These are phyloP conservation scores for Sphaerulina populicola DNA, from an alignment of 2,329 filamentous ascomycete species.

Conservation along the genomic window DNA sequence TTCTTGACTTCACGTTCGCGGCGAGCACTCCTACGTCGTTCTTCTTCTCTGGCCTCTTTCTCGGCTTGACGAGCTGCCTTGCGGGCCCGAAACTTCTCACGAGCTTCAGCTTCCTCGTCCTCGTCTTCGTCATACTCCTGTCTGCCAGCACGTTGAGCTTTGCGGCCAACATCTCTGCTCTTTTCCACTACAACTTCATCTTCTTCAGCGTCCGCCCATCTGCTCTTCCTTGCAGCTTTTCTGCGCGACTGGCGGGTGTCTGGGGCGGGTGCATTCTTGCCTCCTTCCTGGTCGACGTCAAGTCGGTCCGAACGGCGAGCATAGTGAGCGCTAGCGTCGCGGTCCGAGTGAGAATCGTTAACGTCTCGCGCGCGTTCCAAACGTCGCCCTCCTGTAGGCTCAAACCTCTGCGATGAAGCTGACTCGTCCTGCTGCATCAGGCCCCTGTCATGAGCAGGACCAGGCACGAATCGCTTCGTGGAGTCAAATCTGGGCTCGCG, in stretches of 20 bases:
- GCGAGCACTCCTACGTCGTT: conserved; percentile 20
- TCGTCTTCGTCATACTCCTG: conserved; percentile 25
- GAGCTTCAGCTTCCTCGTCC: conserved; percentile 23
- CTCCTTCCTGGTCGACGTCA: conserved; percentile 3
- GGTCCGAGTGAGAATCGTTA: neutral
- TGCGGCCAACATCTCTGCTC: conserved; percentile 11
- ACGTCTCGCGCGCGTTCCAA: neutral
- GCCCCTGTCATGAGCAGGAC: neutral
- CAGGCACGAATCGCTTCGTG: neutral
- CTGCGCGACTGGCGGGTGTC: conserved; percentile 3
- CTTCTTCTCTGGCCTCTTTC: conserved; percentile 19
- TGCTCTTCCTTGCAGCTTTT: conserved; percentile 11
- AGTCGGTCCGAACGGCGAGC: neutral
- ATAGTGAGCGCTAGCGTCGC: neutral
- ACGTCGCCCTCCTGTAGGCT: neutral
- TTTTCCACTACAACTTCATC: conserved; percentile 17
- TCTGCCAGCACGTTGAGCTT: conserved; percentile 15
- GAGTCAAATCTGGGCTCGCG: neutral
- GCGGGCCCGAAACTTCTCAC: conserved; percentile 23
- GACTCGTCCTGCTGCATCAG: neutral
- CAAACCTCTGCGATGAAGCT: neutral
- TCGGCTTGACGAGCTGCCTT: conserved; percentile 20
- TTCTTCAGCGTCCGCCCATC: conserved; percentile 14
- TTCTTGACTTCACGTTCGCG: conserved; percentile 25
- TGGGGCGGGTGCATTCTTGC: neutral